A percentile compares a stretch with the other conserved stretches of the same genome.
These are phyloP conservation scores for Epichloe typhina DNA, from an alignment of 2,329 filamentous ascomycete genomes.

Conservation along the genomic window DNA sequence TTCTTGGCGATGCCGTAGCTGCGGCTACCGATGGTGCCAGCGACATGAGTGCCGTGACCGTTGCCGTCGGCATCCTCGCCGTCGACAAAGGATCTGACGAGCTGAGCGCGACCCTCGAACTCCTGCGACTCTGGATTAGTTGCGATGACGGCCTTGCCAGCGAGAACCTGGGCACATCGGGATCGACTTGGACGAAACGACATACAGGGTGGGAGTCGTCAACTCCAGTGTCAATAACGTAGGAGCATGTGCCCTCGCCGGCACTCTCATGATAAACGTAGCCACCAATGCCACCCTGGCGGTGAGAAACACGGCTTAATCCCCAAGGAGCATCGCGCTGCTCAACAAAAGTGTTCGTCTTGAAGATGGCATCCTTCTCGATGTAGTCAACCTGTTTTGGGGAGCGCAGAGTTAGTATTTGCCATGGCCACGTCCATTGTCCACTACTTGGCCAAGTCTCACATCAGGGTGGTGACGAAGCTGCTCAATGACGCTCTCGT, in stretches of 20 bases:
- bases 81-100: slow-evolving; percentile 14
- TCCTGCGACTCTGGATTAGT: slow-evolving; percentile 23
- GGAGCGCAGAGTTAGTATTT: too few relatives aligned
- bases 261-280: slow-evolving; percentile 27
- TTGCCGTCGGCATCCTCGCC: slow-evolving; percentile 15
- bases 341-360: slow-evolving; percentile 3
- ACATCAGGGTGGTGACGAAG: slow-evolving; percentile 14
- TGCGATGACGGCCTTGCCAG: not conserved
- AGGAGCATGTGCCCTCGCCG: slow-evolving; percentile 27
- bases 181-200: slow-evolving; percentile 20
- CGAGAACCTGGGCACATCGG: too few relatives aligned
- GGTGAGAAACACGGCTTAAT: slow-evolving; percentile 21
- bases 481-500: slow-evolving; percentile 8
- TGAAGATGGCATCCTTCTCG: slow-evolving; percentile 22
- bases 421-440: too few relatives aligned
- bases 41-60: slow-evolving; percentile 7
- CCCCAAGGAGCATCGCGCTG: slow-evolving; percentile 16
- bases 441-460: not conserved
- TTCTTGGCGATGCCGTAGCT: slow-evolving; percentile 29
- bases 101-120: slow-evolving; percentile 21
- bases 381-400: slow-evolving; percentile 17
- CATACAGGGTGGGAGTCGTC: slow-evolving; percentile 21
- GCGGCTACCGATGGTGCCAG: slow-evolving; percentile 19
- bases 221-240: slow-evolving; percentile 34
- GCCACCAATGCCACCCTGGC: slow-evolving; percentile 12